phyloP scores from a whole-genome alignment of 2,329 filamentous ascomycete species.

The Amphichorda felina region DNA sequence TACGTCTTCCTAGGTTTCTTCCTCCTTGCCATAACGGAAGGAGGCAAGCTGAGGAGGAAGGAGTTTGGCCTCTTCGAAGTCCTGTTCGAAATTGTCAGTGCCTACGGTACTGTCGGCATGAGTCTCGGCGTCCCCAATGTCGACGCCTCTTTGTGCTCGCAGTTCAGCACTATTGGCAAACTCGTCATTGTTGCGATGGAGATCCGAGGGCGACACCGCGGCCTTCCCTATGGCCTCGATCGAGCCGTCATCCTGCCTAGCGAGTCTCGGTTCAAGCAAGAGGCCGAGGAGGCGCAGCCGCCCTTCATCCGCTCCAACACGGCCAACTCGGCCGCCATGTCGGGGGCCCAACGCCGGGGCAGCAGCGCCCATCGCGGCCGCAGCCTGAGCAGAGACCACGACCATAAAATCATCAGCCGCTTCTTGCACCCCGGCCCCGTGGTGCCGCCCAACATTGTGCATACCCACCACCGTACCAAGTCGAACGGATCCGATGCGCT shows the following conservation, averaged over 20 bases:
- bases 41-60: slow-evolving; percentile 48
- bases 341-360: slow-evolving; percentile 12
- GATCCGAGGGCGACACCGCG: slow-evolving; percentile 57
- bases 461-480: slow-evolving; percentile 10
- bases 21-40: slow-evolving; percentile 83
- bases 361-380: slow-evolving; percentile 17
- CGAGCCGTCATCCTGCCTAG: slow-evolving; percentile 48
- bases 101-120: slow-evolving; percentile 89
- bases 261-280: slow-evolving; percentile 41
- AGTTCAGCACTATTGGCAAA: slow-evolving; percentile 67
- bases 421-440: slow-evolving; percentile 36
- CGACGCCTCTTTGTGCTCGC: slow-evolving; percentile 70
- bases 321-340: slow-evolving; percentile 13
- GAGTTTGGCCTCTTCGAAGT: slow-evolving; percentile 58
- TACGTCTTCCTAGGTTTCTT: slow-evolving; percentile 92
- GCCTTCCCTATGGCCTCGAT: slow-evolving; percentile 54
- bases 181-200: slow-evolving; percentile 59
- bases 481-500: slow-evolving; percentile 1
- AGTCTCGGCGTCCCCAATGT: slow-evolving; percentile 68
- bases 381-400: slow-evolving; percentile 24
- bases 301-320: slow-evolving; percentile 24
- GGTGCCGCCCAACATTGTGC: slow-evolving; percentile 17
- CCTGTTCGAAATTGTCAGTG: slow-evolving; percentile 79
- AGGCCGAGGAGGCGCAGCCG: slow-evolving; percentile 34
- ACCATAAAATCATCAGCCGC: slow-evolving; percentile 8